Conservation (phyloP, 1,139 yeast genomes). For the Entelexis sorbosivorans region DNA sequence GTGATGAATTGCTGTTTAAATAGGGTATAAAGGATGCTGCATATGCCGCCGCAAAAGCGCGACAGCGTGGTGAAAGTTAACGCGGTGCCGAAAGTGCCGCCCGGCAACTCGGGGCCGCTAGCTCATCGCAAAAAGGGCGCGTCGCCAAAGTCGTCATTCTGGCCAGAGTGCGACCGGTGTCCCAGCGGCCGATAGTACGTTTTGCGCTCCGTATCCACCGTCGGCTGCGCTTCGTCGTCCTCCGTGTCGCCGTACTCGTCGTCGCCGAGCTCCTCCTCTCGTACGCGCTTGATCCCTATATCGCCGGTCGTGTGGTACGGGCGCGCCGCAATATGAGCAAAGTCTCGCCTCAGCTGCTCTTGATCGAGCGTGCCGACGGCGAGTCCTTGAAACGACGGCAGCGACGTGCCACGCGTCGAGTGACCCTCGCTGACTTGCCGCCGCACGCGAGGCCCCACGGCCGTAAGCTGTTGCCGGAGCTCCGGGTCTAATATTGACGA, state of each 20-base stretch:
- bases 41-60: too few relatives aligned
- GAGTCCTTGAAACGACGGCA: conserved; percentile 19
- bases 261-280: conserved; percentile 14
- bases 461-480: conserved; percentile 11
- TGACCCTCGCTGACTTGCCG: conserved; percentile 24
- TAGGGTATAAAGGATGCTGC: too few relatives aligned
- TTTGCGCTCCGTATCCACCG: conserved; percentile 2
- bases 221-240: conserved; percentile 18
- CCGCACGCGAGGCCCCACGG: conserved; percentile 22
- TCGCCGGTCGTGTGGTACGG: conserved; percentile 12
- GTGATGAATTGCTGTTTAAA: too few relatives aligned
- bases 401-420: conserved; percentile 13
- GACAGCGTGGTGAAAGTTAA: too few relatives aligned
- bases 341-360: conserved; percentile 5
- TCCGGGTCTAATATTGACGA: conserved; percentile 14
- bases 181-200: conserved; percentile 12
- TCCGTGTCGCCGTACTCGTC: conserved; percentile 23
- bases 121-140: conserved; percentile 18
- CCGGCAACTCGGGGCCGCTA: background rate
- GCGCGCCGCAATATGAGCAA: conserved; percentile 6
- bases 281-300: conserved; percentile 2
- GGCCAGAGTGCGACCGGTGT: conserved; percentile 14
- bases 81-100: too few relatives aligned
- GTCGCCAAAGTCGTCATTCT: conserved; percentile 23
- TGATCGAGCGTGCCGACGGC: conserved; percentile 18